phyloP scores from a whole-genome alignment of 331 rosid species.

The Stylosanthes scabra region DNA sequence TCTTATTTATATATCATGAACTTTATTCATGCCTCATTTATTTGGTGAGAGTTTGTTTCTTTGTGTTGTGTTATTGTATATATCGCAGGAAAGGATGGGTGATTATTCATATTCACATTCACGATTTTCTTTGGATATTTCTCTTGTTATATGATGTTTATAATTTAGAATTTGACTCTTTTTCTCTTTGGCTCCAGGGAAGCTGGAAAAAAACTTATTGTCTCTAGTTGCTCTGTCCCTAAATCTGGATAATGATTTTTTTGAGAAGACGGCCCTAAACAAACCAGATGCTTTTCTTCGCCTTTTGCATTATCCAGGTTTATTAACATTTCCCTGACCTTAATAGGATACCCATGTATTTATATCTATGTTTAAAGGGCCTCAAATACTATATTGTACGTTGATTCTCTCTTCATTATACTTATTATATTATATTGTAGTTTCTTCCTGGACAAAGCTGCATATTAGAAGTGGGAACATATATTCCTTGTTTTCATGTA shows the following conservation, averaged over 20 bases:
- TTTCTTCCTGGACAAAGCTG: slow-evolving; percentile 14
- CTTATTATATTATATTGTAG: neutral
- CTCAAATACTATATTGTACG: too few relatives aligned
- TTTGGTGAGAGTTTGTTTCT: neutral
- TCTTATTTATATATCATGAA: slow-evolving; percentile 1
- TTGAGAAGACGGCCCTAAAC: slow-evolving; percentile 60
- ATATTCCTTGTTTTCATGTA: neutral
- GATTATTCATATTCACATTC: neutral
- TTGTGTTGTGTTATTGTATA: neutral
- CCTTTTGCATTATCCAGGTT: slow-evolving; percentile 89
- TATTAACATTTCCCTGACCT: slow-evolving; percentile 26
- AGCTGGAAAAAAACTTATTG: slow-evolving; percentile 62
- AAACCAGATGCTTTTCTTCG: slow-evolving; percentile 64
- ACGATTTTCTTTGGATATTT: slow-evolving; percentile 14
- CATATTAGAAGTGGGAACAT: neutral
- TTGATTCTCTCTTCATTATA: neutral
- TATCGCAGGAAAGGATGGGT: slow-evolving; percentile 3
- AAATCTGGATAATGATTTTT: slow-evolving; percentile 68
- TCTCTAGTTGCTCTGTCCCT: slow-evolving; percentile 72
- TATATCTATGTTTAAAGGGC: neutral
- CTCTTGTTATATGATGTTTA: neutral
- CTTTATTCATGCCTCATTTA: neutral
- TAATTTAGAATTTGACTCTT: slow-evolving; percentile 24
- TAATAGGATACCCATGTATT: neutral
- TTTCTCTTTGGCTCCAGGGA: slow-evolving; percentile 49